These are phyloP conservation scores for Xylaria palmicola DNA, from an alignment of 495 filamentous ascomycete species.

Conservation along the genomic window DNA sequence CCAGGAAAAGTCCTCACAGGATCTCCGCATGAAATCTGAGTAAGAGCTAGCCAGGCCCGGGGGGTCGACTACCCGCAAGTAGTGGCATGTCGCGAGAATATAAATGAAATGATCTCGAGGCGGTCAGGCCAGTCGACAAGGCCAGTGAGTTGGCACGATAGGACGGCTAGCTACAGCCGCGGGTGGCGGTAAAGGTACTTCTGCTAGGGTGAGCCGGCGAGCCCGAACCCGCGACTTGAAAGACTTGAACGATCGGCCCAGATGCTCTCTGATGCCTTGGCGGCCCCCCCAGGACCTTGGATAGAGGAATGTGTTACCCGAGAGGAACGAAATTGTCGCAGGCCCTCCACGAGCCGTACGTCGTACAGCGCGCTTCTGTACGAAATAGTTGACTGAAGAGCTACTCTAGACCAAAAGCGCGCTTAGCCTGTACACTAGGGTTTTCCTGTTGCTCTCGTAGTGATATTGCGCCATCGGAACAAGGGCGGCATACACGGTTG, in stretches of 20 bases:
- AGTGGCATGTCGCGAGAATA: conserved; percentile 3
- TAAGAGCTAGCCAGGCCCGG: conserved; percentile 2
- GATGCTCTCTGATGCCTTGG: too few species aligned
- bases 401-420: neutral
- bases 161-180: too few species aligned
- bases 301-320: neutral
- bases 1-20: neutral
- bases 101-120: too few species aligned
- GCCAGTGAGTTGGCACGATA: too few species aligned
- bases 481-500: neutral
- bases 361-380: conserved; percentile 12
- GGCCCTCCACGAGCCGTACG: neutral
- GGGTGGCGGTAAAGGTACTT: too few species aligned
- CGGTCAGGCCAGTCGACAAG: too few species aligned
- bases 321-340: neutral
- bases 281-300: neutral
- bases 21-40: neutral
- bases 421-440: conserved; percentile 11
- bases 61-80: neutral
- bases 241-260: too few species aligned
- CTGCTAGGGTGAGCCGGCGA: too few species aligned
- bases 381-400: neutral
- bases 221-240: too few species aligned
- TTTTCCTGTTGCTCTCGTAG: neutral
- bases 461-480: neutral